A percentile compares a stretch with the other conserved stretches of the same genome.
These are phyloP conservation scores for Russula vinacea DNA, from an alignment of 768 basidiomycete species.

Conservation along the genomic window DNA sequence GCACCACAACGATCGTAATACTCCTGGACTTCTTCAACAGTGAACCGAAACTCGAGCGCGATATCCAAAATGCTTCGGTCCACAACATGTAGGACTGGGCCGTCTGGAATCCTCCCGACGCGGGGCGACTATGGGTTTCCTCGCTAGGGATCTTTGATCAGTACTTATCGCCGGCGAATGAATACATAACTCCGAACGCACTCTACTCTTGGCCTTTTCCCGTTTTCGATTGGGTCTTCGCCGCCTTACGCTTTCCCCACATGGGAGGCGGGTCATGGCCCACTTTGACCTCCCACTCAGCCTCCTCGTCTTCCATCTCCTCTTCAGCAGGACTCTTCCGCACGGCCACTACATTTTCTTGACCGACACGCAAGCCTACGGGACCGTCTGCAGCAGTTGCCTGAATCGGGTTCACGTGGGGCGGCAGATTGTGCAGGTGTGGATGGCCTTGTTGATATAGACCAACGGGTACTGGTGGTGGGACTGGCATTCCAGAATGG, in stretches of 20 bases:
- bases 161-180: not conserved
- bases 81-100: slow-evolving; percentile 51
- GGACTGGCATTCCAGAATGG: slow-evolving; percentile 20
- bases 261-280: slow-evolving; percentile 60
- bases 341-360: slow-evolving; percentile 32
- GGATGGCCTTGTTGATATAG: slow-evolving; percentile 25
- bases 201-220: slow-evolving; percentile 47
- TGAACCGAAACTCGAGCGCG: slow-evolving; percentile 66
- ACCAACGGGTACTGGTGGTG: slow-evolving; percentile 22
- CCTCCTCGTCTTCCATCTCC: slow-evolving; percentile 63
- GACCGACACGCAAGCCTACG: slow-evolving; percentile 30
- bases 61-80: slow-evolving; percentile 65
- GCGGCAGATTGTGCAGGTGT: slow-evolving; percentile 20
- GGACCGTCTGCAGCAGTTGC: slow-evolving; percentile 28
- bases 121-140: not conserved
- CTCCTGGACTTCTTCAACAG: slow-evolving; percentile 71
- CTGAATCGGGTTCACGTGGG: slow-evolving; percentile 19
- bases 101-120: slow-evolving; percentile 18
- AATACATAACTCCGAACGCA: slow-evolving; percentile 33
- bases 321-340: slow-evolving; percentile 55
- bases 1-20: slow-evolving; percentile 74
- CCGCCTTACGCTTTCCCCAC: slow-evolving; percentile 62
- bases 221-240: slow-evolving; percentile 37
- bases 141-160: slow-evolving; percentile 8
- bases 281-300: slow-evolving; percentile 64